A percentile compares a stretch with the other conserved stretches of the same genome.
Conservation (phyloP, 2,329 filamentous ascomycete genomes). For the Mycogone perniciosa region DNA sequence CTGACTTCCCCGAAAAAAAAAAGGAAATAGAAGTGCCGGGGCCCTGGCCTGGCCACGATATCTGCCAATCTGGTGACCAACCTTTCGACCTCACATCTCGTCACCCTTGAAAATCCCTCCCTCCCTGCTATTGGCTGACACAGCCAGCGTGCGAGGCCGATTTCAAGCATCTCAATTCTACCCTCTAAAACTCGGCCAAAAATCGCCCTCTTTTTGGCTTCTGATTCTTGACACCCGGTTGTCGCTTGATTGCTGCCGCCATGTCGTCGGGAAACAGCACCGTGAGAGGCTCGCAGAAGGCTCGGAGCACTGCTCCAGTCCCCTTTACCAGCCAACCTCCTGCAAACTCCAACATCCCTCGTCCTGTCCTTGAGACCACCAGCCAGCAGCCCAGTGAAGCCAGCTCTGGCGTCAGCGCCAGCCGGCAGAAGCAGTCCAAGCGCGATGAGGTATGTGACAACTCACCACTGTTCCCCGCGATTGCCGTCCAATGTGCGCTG, state of each 20-base stretch:
- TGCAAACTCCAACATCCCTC: conserved; percentile 58
- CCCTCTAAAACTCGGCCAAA: neutral
- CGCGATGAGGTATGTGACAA: conserved; percentile 85
- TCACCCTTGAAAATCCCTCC: conserved; percentile 15
- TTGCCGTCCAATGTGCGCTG: conserved; percentile 9
- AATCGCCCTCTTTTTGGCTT: neutral
- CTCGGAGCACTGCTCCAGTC: conserved; percentile 54
- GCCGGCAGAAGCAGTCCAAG: conserved; percentile 93
- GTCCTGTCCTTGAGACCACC: conserved; percentile 63
- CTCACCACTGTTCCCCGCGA: neutral
- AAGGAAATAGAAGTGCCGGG: conserved; percentile 9
- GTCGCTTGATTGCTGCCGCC: conserved; percentile 7
- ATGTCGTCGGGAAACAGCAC: conserved; percentile 51
- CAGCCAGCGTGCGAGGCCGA: conserved; percentile 6
- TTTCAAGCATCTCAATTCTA: conserved; percentile 8
- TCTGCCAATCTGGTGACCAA: conserved; percentile 13
- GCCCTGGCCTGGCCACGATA: conserved; percentile 9
- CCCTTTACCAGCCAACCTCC: conserved; percentile 46
- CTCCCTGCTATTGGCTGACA: conserved; percentile 13
- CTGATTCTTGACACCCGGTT: conserved; percentile 1
- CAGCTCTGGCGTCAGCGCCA: conserved; percentile 72
- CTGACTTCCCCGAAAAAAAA: neutral
- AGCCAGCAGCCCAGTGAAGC: conserved; percentile 52
- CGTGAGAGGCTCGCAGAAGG: conserved; percentile 61
- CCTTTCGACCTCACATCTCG: conserved; percentile 11